These are phyloP conservation scores for Populus alba DNA, from an alignment of 345 rosid genomes.

Conservation along the genomic window DNA sequence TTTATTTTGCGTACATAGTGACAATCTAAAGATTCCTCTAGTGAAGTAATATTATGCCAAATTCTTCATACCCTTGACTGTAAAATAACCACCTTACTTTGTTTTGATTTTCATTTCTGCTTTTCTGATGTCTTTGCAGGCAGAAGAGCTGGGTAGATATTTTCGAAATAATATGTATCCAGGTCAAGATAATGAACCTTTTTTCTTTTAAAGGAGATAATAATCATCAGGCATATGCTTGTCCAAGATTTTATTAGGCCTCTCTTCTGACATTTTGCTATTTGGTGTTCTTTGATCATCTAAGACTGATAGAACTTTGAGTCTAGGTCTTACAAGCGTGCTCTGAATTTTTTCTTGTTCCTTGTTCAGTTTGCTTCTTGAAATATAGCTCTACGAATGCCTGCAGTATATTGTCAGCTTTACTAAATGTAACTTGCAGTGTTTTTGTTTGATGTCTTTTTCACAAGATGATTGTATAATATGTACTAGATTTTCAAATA, in stretches of 20 bases:
- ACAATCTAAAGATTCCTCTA: not conserved
- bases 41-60: conserved; percentile 1
- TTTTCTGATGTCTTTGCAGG: conserved; percentile 47
- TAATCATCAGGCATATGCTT: not conserved
- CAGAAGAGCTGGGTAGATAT: conserved; percentile 98
- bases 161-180: conserved; percentile 98
- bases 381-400: not conserved
- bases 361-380: not conserved
- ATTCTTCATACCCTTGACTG: not conserved
- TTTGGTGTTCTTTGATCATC: not conserved
- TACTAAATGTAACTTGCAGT: not conserved
- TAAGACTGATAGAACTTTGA: not conserved
- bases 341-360: not conserved
- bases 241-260: not conserved
- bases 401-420: not conserved
- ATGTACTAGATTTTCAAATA: not conserved
- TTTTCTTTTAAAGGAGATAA: not conserved
- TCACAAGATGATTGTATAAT: not conserved
- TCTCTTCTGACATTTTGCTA: not conserved
- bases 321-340: not conserved
- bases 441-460: not conserved
- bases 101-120: conserved; percentile 2
- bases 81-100: not conserved
- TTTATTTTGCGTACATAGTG: not conserved
- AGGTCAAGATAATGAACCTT: conserved; percentile 44